Base-by-base conservation (phyloP, 805 yeast genomes). In the Priceomyces castillae region DNA sequence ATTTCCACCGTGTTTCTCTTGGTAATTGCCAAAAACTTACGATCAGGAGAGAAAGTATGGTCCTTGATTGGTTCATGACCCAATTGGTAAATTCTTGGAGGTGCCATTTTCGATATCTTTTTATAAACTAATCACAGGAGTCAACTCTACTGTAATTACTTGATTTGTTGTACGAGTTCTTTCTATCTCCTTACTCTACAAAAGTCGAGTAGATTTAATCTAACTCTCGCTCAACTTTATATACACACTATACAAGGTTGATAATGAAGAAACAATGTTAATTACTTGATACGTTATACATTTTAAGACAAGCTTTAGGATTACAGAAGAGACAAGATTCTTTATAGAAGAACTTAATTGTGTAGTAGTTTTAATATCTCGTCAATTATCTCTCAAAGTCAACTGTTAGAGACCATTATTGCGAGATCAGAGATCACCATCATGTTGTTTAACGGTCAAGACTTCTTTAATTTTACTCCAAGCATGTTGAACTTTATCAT, bases 41-140 rank as follows among this genome's bases (percentile, higher is more conserved):
- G 65, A 64, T 88, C 95, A 17, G 77, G 73, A 20, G 90, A 82
- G 67, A 88, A 90, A 46, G 90, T 83, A 65, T 92, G 98, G 61
- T 94, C 96, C 58, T 90, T 87, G 57, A 90, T 87, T 49, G 97
- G 92, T 44, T 77, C 77, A 63, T 83, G 86, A 51, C 95, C 90
- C 58, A 92, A 79, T 58, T 78, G 82, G 61, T 78, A 82, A 33
- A 66, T 59, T 26, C 64, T 59, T 40, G 80, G 73, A 10, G 61
- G 40, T 19, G 61, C 44, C 61, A 58, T 59, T 40, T 15, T 15
- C 15, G 19, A 12, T 25, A 7, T 18, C 7, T 12, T 11, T 26
- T 23, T 12, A n/a, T 6, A 10, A 28, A 4, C 14, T 14, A 34
- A 20, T 36, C 33, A 30, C 46, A 49, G 54, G 53, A 51, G 52